phyloP scores from a whole-genome alignment of 306 rosid genomes.

The Vicia sativa region DNA sequence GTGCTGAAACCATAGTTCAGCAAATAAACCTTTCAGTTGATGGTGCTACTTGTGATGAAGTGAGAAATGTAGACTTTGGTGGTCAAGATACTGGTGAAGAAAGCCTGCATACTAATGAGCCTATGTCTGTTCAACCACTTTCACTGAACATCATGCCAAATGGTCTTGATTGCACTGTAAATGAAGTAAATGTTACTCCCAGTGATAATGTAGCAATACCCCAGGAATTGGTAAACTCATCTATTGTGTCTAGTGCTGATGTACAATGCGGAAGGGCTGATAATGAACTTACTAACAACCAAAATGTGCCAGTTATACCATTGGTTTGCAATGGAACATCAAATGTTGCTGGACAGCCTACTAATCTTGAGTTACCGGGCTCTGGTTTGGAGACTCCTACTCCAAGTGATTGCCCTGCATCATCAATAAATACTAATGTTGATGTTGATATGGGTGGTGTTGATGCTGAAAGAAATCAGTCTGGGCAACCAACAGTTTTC shows the following conservation, averaged over 20 bases:
- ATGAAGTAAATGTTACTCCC: slow-evolving; percentile 56
- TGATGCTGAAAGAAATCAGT: slow-evolving; percentile 63
- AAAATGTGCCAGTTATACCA: slow-evolving; percentile 53
- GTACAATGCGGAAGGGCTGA: slow-evolving; percentile 50
- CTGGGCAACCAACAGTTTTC: slow-evolving; percentile 52
- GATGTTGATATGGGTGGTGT: slow-evolving; percentile 76
- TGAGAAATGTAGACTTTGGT: slow-evolving; percentile 59
- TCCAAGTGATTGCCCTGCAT: slow-evolving; percentile 54
- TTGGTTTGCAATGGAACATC: slow-evolving; percentile 57
- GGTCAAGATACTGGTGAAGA: slow-evolving; percentile 52
- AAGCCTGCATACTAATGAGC: slow-evolving; percentile 53
- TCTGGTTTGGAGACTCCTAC: slow-evolving; percentile 52
- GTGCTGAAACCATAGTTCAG: slow-evolving; percentile 49
- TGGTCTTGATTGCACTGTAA: slow-evolving; percentile 62
- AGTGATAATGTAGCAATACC: slow-evolving; percentile 51
- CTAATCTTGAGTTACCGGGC: slow-evolving; percentile 45
- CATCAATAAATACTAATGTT: slow-evolving; percentile 53
- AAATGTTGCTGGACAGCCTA: slow-evolving; percentile 53
- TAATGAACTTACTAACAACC: slow-evolving; percentile 49
- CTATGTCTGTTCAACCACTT: slow-evolving; percentile 72
- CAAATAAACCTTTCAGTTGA: slow-evolving; percentile 52
- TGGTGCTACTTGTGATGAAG: slow-evolving; percentile 51
- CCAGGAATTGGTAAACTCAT: slow-evolving; percentile 47
- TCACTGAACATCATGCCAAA: slow-evolving; percentile 53
- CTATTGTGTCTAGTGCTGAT: slow-evolving; percentile 46